These are phyloP conservation scores for Dendryphion nanum DNA, from an alignment of 2,329 filamentous ascomycete genomes.

Conservation along the genomic window DNA sequence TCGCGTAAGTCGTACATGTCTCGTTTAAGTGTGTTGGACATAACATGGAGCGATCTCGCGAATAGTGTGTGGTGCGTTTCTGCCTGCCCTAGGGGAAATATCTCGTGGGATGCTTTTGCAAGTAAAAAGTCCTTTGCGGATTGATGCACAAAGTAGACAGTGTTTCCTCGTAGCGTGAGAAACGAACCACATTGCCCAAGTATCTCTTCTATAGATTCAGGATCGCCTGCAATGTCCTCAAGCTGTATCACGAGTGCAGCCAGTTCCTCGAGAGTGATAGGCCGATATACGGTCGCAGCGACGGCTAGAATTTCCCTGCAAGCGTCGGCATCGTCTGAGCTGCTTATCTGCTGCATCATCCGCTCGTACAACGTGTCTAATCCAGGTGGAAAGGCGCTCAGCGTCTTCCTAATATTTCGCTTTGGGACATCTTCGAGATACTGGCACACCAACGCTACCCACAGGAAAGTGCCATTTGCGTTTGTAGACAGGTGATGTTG, in stretches of 20 bases:
- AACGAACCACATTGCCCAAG: conserved; percentile 2
- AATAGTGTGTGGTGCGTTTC: conserved; percentile 3
- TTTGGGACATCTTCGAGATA: conserved; percentile 16
- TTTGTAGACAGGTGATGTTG: neutral
- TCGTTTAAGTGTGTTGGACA: conserved; percentile 15
- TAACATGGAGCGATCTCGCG: conserved; percentile 26
- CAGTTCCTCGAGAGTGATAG: conserved; percentile 39
- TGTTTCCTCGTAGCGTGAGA: conserved; percentile 1
- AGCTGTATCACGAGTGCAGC: conserved; percentile 12
- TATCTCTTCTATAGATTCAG: neutral
- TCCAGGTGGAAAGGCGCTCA: conserved; percentile 32
- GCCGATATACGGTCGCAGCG: conserved; percentile 32
- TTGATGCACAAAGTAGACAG: conserved; percentile 3
- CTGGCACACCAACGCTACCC: conserved; percentile 30
- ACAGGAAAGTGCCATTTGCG: conserved; percentile 32
- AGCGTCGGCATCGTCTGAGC: conserved; percentile 21
- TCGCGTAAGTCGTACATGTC: conserved; percentile 21
- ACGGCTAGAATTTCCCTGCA: conserved; percentile 39
- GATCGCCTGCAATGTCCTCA: conserved; percentile 4
- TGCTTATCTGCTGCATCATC: conserved; percentile 38
- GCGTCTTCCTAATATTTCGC: conserved; percentile 9
- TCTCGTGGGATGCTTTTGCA: neutral
- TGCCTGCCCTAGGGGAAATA: conserved; percentile 8
- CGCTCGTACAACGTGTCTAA: conserved; percentile 39
- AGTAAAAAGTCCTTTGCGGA: conserved; percentile 3